Evolutionary conservation across 495 filamentous ascomycete species (phyloP), one percentile per base, ranked within the genome.

Genomic region (Corynascus novoguineensis): DNA sequence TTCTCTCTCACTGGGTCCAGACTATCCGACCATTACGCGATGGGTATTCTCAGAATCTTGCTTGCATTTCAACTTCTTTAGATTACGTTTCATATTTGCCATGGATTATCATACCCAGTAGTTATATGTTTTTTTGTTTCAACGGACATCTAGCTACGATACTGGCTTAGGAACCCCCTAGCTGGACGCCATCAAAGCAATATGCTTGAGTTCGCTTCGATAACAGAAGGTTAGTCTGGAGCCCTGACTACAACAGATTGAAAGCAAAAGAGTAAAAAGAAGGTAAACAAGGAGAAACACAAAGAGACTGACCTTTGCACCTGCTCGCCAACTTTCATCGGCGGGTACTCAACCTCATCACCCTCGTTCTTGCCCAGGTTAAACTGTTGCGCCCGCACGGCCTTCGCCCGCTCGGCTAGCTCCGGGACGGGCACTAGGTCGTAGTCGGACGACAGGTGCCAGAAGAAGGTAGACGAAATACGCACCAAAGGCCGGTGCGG

Each of bases 391-490:
- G 67, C 72, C 15, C 75, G 57, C 28, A 79, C 57, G 34, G 60
- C 58, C 22, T 55, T 56, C 9, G 76, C 76, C 54, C 62, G 62
- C 34, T 64, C 67, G 7, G 64, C 72, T 14, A 78, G 59, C 50
- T 34, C 56, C 0, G 74, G 68, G 19, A 78, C 65, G n/a, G 77
- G 77, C 34, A 60, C 58, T 8, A 79, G 54, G 32, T 79, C 75
- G 53, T 65, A 70, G 41, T 79, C 77, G 19, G 72, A 75, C 40
- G 69, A 69, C 27, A 79, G 63, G 40, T 78, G 76, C 75, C 75
- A 79, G 62, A 79, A 79, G 58, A 78, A 76, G 10, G 77, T 79
- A 14, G 71, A 74, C 55, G 69, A 73, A 53, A 79, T 79, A 7
- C 77, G 62, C 4, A 79, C 62, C 3, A 76, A 67, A 25, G 77